Percentiles rank a stretch among this genome's conserved stretches.
Evolutionary conservation across 768 basidiomycete genomes (phyloP).

Genomic region (Leccinum subtestaceum): DNA sequence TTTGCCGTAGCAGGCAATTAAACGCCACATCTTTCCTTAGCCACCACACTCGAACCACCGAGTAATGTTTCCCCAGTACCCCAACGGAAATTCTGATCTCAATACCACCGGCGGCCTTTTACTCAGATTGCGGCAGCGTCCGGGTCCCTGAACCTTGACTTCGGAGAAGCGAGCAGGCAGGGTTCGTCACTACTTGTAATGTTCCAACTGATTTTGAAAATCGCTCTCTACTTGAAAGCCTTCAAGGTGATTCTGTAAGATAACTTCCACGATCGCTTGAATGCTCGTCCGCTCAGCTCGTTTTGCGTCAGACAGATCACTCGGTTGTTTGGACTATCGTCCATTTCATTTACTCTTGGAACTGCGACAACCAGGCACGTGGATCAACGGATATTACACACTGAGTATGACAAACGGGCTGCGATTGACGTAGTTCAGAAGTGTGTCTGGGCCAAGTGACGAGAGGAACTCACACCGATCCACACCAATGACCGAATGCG

Average conservation of each 20-base stretch:
- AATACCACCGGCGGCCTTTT: neutral
- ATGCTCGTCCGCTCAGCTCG: neutral
- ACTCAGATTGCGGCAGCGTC: constrained; percentile 3
- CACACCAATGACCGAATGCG: constrained; percentile 12
- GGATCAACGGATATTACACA: constrained; percentile 29
- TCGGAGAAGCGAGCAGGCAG: neutral
- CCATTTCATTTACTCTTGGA: neutral
- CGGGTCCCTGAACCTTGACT: constrained; percentile 1
- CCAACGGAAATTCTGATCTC: neutral
- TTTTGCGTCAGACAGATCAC: neutral
- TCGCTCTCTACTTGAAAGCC: neutral
- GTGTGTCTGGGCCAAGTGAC: constrained; percentile 8
- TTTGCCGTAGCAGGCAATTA: constrained; percentile 12
- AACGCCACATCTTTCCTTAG: constrained; percentile 24
- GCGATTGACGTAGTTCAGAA: constrained; percentile 16
- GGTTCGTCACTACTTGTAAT: neutral
- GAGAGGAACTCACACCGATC: constrained; percentile 22
- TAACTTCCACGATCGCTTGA: neutral
- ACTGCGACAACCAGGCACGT: constrained; percentile 19
- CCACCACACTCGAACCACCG: neutral
- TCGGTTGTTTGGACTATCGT: neutral
- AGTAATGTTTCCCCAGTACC: constrained; percentile 1
- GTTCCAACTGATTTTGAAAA: neutral
- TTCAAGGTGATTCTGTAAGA: neutral
- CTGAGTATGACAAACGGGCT: constrained; percentile 14